phyloP scores from a whole-genome alignment of 805 yeast species.

The Candida takata region DNA sequence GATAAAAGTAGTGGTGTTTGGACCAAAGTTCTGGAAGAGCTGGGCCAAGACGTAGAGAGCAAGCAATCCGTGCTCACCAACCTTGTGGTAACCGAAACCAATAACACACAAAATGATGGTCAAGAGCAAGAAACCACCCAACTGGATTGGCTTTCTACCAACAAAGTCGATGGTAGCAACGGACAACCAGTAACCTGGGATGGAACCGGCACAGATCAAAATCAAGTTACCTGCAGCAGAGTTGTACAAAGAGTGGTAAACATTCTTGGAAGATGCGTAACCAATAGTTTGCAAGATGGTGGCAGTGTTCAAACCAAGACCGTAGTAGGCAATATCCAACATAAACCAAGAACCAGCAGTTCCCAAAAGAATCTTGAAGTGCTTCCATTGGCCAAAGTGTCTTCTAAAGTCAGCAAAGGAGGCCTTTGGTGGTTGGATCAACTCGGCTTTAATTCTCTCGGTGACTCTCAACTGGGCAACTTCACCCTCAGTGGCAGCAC shows the following conservation, averaged over 20 bases:
- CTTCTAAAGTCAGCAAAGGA: conserved; percentile 61
- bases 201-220: conserved; percentile 88
- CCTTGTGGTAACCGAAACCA: conserved; percentile 77
- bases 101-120: conserved; percentile 69
- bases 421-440: conserved; percentile 68
- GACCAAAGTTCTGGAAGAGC: conserved; percentile 89
- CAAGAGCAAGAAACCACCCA: conserved; percentile 65
- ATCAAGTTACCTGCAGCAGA: conserved; percentile 89
- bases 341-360: conserved; percentile 91
- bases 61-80: conserved; percentile 58
- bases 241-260: conserved; percentile 65
- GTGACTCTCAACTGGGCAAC: conserved; percentile 39
- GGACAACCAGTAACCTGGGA: conserved; percentile 89
- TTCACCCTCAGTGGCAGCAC: conserved; percentile 40
- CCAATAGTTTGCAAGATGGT: conserved; percentile 77
- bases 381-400: conserved; percentile 81
- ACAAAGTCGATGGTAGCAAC: conserved; percentile 73
- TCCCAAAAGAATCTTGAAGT: conserved; percentile 76
- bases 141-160: conserved; percentile 82
- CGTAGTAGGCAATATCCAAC: conserved; percentile 87
- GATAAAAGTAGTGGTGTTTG: conserved; percentile 86
- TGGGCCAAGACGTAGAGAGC: conserved; percentile 76
- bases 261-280: conserved; percentile 63
- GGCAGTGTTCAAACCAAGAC: conserved; percentile 79
- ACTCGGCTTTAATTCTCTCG: conserved; percentile 47